Evolutionary conservation across 2,329 filamentous ascomycete species (phyloP).

Genomic region (Rutstroemia sp.): DNA sequence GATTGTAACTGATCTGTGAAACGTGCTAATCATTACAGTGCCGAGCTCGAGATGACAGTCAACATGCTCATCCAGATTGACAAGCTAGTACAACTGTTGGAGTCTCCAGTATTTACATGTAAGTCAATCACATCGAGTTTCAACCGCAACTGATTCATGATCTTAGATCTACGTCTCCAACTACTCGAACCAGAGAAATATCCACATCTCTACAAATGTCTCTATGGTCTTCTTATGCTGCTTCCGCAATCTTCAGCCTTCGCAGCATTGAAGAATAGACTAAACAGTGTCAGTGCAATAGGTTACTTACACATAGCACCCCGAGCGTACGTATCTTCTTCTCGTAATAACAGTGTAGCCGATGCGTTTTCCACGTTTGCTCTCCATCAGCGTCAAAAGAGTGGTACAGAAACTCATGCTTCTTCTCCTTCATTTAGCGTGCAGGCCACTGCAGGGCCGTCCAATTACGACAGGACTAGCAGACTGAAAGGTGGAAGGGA

Average conservation of each 20-base stretch:
- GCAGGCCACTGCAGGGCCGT: conserved; percentile 40
- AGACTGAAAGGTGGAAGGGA: conserved; percentile 69
- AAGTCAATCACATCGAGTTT: conserved; percentile 30
- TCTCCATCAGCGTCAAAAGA: conserved; percentile 27
- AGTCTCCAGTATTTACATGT: conserved; percentile 98
- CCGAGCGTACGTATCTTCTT: conserved; percentile 57
- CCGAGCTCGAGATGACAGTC: conserved; percentile 96
- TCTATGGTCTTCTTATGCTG: conserved; percentile 95
- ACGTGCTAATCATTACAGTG: conserved; percentile 45
- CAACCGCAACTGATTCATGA: not conserved
- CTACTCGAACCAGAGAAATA: conserved; percentile 92
- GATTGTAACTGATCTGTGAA: not conserved
- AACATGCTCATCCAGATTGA: conserved; percentile 98
- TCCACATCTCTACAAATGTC: conserved; percentile 92
- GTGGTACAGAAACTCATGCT: conserved; percentile 27
- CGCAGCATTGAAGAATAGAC: conserved; percentile 87
- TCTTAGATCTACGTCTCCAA: conserved; percentile 80
- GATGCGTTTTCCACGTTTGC: conserved; percentile 27
- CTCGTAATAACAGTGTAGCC: conserved; percentile 30
- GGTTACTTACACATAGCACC: conserved; percentile 83
- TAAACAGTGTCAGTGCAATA: conserved; percentile 96
- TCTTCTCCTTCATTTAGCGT: conserved; percentile 32
- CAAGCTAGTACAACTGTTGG: conserved; percentile 91
- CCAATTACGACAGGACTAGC: conserved; percentile 65
- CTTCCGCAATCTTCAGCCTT: conserved; percentile 97